Percentiles rank a stretch among this genome's conserved stretches.
These are phyloP conservation scores for Penicillium freii DNA, from an alignment of 2,329 filamentous ascomycete species.

Conservation along the genomic window DNA sequence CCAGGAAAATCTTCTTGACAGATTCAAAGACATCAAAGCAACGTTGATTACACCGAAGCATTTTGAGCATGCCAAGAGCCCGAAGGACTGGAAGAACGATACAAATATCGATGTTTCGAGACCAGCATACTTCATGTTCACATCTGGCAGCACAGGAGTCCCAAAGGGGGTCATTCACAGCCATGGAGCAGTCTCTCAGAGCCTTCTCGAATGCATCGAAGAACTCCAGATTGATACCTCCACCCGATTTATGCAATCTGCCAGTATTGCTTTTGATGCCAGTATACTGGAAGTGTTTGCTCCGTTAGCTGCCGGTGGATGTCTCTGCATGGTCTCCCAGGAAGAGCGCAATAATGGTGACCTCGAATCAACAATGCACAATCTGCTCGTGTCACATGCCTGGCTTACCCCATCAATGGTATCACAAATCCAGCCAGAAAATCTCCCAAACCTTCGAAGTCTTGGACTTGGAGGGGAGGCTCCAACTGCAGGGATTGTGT, in stretches of 20 bases:
- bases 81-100: not conserved
- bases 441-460: not conserved
- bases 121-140: not conserved
- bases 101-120: not conserved
- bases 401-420: not conserved
- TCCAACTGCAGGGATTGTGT: not conserved
- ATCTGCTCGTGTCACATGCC: not conserved
- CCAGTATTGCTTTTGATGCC: not conserved
- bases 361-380: not conserved
- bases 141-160: not conserved
- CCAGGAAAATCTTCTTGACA: too few species aligned
- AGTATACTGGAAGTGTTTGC: not conserved
- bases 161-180: not conserved
- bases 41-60: too few species aligned
- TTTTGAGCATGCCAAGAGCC: not conserved
- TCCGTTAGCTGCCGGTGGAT: not conserved
- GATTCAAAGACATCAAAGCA: too few species aligned
- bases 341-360: not conserved
- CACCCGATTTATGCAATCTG: not conserved
- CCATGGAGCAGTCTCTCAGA: not conserved
- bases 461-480: not conserved
- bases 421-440: not conserved
- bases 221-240: not conserved
- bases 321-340: not conserved
- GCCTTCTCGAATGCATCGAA: not conserved